A percentile compares a stretch with the other conserved stretches of the same genome.
Evolutionary conservation across 129 eudicot species (phyloP).

Genomic region (Erigeron canadensis): DNA sequence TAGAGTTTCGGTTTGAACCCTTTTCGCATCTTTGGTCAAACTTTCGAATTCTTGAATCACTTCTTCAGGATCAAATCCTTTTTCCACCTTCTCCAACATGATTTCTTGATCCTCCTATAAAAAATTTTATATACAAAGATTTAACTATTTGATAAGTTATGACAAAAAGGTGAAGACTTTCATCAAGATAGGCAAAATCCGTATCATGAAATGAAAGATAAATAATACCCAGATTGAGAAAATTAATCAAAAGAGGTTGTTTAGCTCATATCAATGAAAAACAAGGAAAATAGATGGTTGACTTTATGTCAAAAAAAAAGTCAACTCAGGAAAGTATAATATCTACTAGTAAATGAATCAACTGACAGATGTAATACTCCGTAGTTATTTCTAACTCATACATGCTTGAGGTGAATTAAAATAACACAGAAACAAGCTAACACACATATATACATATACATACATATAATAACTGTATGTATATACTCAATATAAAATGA

Average conservation of each 20-base stretch:
- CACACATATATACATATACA: conserved; percentile 13
- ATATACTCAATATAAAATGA: not conserved
- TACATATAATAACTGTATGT: conserved; percentile 14
- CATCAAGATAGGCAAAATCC: conserved; percentile 17
- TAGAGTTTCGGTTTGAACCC: conserved; percentile 71
- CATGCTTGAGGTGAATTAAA: not conserved
- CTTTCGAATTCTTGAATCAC: conserved; percentile 71
- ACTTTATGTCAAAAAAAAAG: conserved; percentile 9
- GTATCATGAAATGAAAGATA: conserved; percentile 1
- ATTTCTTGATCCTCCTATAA: conserved; percentile 16
- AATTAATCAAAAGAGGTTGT: not conserved
- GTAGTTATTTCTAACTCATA: not conserved
- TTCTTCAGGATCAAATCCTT: conserved; percentile 44
- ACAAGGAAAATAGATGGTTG: not conserved
- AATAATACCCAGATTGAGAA: conserved; percentile 11
- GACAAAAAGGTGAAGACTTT: conserved; percentile 14
- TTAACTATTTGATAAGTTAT: conserved; percentile 12
- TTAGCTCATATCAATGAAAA: conserved; percentile 20
- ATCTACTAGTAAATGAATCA: conserved; percentile 10
- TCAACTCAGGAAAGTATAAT: conserved; percentile 23
- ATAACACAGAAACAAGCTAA: conserved; percentile 4
- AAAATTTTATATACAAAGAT: not conserved
- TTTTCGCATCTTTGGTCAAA: conserved; percentile 64
- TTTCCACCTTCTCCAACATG: conserved; percentile 59
- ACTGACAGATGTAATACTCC: not conserved